phyloP scores from a whole-genome alignment of 2,329 filamentous ascomycete genomes.

The Cladosporium halotolerans region DNA sequence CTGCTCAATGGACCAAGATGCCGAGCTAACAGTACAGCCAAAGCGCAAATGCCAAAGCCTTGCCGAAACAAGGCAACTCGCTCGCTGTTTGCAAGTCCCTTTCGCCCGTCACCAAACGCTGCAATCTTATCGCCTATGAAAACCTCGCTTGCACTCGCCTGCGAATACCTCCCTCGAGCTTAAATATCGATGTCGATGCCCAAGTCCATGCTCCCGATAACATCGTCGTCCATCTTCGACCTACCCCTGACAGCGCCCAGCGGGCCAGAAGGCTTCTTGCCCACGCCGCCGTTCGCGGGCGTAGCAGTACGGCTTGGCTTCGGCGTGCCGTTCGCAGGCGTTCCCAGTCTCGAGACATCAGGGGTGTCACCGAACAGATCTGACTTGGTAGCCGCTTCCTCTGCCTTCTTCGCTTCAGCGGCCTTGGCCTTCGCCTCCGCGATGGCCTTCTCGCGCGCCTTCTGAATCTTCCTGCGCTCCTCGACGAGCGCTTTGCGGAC shows the following conservation, averaged over 20 bases:
- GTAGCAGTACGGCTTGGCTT: conserved; percentile 44
- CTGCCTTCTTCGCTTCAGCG: conserved; percentile 40
- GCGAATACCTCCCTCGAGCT: background rate
- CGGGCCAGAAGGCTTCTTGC: conserved; percentile 34
- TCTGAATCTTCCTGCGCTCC: conserved; percentile 48
- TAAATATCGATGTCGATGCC: conserved; percentile 87
- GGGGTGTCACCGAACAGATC: conserved; percentile 19
- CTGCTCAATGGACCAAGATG: too few relatives aligned
- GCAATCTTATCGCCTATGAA: too few relatives aligned
- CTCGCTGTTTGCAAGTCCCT: too few relatives aligned
- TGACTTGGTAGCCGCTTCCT: conserved; percentile 21
- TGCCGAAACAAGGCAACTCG: too few relatives aligned
- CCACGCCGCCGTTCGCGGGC: conserved; percentile 41
- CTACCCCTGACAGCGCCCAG: conserved; percentile 45
- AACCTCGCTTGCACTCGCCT: background rate
- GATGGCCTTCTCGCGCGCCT: conserved; percentile 51
- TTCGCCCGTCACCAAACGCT: too few relatives aligned
- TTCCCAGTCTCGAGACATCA: conserved; percentile 34
- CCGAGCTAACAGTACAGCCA: too few relatives aligned
- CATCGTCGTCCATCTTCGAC: conserved; percentile 82
- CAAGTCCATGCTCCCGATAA: conserved; percentile 81
- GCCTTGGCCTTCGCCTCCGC: conserved; percentile 42
- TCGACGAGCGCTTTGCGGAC: conserved; percentile 86
- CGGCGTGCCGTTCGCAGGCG: conserved; percentile 39
- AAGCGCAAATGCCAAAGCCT: too few relatives aligned